These are phyloP conservation scores for Pterocarpus macrocarpus DNA, from an alignment of 306 rosid species.

Conservation along the genomic window DNA sequence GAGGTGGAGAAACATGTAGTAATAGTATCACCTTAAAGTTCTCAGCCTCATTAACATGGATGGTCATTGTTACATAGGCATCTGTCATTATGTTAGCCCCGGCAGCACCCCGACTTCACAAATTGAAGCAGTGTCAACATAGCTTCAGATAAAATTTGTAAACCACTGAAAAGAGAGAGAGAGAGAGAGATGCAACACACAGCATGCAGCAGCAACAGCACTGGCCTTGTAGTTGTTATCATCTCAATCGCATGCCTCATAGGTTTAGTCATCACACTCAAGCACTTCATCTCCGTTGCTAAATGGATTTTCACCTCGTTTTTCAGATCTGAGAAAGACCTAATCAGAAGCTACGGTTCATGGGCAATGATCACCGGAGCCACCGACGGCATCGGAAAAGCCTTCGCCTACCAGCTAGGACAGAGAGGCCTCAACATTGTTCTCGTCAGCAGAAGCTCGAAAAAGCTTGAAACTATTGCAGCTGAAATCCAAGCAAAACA, in stretches of 20 bases:
- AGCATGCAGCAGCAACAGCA: background rate
- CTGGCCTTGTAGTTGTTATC: background rate
- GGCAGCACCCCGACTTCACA: background rate
- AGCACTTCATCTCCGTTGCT: background rate
- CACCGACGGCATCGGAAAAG: conserved; percentile 61
- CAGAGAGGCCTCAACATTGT: conserved; percentile 59
- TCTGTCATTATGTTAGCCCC: background rate
- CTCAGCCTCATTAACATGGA: no score
- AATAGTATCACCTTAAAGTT: no score
- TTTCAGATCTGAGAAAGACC: conserved; percentile 46
- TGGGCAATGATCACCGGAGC: conserved; percentile 65
- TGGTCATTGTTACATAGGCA: no score
- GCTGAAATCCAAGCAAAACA: conserved; percentile 45
- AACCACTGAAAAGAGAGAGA: background rate
- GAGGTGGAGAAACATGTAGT: no score
- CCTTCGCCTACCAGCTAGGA: conserved; percentile 49
- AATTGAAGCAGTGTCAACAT: background rate
- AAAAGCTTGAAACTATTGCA: conserved; percentile 63
- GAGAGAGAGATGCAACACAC: background rate
- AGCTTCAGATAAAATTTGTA: background rate
- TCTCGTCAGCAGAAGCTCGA: conserved; percentile 64
- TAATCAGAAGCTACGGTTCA: conserved; percentile 47
- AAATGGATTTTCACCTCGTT: conserved; percentile 38
- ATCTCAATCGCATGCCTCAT: conserved; percentile 30
- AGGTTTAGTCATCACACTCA: conserved; percentile 38